phyloP scores from a whole-genome alignment of 139 green algal species.

The Edaphochlamys debaryana region DNA sequence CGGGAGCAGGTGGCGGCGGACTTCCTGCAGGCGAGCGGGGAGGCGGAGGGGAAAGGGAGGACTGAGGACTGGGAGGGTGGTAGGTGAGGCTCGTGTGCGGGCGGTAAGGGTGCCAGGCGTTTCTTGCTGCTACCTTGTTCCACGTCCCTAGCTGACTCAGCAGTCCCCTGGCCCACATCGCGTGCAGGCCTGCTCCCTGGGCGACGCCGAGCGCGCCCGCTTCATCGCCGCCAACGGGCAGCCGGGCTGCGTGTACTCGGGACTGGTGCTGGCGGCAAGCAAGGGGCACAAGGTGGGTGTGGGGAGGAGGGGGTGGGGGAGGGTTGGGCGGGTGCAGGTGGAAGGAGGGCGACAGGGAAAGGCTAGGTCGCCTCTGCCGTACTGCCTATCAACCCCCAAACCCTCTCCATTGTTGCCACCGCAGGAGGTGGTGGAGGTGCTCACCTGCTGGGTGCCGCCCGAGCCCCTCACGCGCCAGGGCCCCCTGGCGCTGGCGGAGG shows the following conservation, averaged over 20 bases:
- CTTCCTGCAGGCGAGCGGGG: neutral
- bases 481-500: constrained; percentile 5
- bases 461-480: neutral
- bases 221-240: neutral
- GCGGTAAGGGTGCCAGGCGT: too few species aligned
- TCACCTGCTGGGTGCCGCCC: neutral
- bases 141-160: too few species aligned
- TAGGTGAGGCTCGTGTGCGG: too few species aligned
- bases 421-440: constrained; percentile 11
- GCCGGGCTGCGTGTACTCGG: neutral
- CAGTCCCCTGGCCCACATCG: too few species aligned
- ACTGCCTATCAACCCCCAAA: neutral
- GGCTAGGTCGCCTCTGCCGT: too few species aligned
- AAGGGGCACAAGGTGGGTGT: neutral
- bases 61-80: too few species aligned
- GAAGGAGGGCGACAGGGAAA: too few species aligned
- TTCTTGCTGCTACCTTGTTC: too few species aligned
- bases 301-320: neutral
- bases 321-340: too few species aligned
- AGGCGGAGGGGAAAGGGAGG: too few species aligned
- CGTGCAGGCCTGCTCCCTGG: neutral
- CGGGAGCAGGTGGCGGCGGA: neutral
- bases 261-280: neutral
- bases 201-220: neutral
- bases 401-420: neutral